Conservation (phyloP, 257 asterid genomes). For the Ajuga chamaepitys region DNA sequence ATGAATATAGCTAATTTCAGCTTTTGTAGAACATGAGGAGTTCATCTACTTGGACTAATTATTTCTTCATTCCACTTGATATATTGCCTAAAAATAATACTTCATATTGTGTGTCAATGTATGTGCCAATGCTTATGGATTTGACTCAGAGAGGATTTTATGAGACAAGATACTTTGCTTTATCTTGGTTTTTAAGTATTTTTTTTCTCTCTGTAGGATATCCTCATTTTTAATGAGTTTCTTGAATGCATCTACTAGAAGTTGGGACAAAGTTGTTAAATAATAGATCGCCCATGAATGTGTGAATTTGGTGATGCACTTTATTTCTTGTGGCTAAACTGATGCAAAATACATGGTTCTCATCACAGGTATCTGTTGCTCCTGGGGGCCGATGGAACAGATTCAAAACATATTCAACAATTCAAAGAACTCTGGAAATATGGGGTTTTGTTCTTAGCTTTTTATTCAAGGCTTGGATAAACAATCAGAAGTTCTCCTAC, state of each 20-base stretch:
- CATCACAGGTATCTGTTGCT: constrained; percentile 74
- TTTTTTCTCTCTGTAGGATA: not conserved
- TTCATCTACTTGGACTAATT: not conserved
- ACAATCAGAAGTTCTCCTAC: constrained; percentile 79
- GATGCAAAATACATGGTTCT: not conserved
- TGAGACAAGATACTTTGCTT: not conserved
- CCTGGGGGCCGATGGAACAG: constrained; percentile 99
- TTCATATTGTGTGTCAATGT: not conserved
- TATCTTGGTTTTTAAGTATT: not conserved
- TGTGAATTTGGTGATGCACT: not conserved
- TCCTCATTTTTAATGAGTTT: not conserved
- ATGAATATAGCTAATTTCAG: not conserved
- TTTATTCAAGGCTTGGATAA: constrained; percentile 76
- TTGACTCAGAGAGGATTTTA: not conserved
- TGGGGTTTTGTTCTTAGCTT: constrained; percentile 93
- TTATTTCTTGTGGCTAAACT: not conserved
- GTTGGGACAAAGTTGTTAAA: too few species aligned
- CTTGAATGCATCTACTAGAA: not conserved
- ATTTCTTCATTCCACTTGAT: not conserved
- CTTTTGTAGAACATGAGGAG: not conserved
- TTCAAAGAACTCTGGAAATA: constrained; percentile 93
- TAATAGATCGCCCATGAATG: too few species aligned
- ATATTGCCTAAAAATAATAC: too few species aligned
- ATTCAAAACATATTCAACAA: constrained; percentile 90
- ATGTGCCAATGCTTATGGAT: not conserved